Conservation (phyloP, 2,329 filamentous ascomycete species). For the Pseudogymnoascus sp. region DNA sequence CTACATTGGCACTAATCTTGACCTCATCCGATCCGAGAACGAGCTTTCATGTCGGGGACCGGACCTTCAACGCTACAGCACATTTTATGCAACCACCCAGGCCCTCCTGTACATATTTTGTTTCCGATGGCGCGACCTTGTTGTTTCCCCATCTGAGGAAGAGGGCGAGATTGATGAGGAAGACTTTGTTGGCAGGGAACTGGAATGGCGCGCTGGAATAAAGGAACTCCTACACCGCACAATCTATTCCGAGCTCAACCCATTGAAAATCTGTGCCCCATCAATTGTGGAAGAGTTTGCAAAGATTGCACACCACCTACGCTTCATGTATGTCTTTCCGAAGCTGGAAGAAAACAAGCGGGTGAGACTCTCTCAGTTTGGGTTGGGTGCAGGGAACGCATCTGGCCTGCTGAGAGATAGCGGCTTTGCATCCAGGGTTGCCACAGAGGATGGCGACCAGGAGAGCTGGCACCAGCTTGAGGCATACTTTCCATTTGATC, state of each 20-base stretch:
- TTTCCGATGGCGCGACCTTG: constrained; percentile 92
- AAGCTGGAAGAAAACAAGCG: constrained; percentile 90
- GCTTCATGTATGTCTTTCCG: constrained; percentile 82
- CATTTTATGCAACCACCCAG: constrained; percentile 65
- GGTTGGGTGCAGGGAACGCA: constrained; percentile 42
- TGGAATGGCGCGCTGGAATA: constrained; percentile 68
- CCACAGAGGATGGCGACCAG: constrained; percentile 37
- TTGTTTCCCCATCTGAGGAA: constrained; percentile 52
- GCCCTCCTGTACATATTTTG: constrained; percentile 74
- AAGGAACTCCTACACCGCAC: constrained; percentile 68
- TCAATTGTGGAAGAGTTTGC: constrained; percentile 89
- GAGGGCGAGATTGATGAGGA: constrained; percentile 54
- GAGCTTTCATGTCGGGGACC: constrained; percentile 73
- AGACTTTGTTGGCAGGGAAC: constrained; percentile 61
- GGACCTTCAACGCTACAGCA: constrained; percentile 60
- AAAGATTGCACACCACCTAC: constrained; percentile 74
- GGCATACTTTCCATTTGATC: constrained; percentile 95
- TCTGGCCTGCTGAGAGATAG: constrained; percentile 45
- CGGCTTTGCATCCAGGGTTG: constrained; percentile 44
- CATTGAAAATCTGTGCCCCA: constrained; percentile 87
- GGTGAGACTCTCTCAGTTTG: constrained; percentile 66
- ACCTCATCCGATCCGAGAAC: constrained; percentile 64
- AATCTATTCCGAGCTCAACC: constrained; percentile 85
- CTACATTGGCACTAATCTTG: constrained; percentile 69
- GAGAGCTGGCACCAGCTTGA: constrained; percentile 81